Evolutionary conservation across 108 stramenopile genomes (phyloP).

Genomic region (Cyclotella atomus): DNA sequence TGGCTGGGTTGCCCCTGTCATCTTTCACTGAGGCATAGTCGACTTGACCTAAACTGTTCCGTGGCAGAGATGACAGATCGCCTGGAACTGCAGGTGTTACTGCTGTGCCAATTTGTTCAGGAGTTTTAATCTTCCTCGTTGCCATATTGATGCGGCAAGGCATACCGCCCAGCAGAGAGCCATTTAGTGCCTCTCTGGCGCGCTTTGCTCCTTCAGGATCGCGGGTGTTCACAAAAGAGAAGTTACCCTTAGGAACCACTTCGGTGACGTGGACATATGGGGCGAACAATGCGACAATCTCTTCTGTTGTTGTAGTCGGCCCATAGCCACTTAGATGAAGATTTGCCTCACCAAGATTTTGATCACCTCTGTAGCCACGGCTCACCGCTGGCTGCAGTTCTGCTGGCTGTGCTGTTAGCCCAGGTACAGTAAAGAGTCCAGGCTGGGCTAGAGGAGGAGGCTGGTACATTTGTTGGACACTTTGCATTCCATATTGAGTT

Average conservation of each 20-base stretch:
- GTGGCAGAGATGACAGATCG: slow-evolving; percentile 34
- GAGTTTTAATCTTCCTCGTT: slow-evolving; percentile 67
- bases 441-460: slow-evolving; percentile 35
- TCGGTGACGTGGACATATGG: slow-evolving; percentile 85
- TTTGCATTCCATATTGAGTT: slow-evolving; percentile 14
- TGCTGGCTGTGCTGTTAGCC: not conserved
- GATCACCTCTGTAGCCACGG: slow-evolving; percentile 58
- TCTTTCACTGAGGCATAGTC: slow-evolving; percentile 56
- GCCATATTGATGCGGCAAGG: slow-evolving; percentile 85
- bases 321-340: slow-evolving; percentile 89
- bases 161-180: slow-evolving; percentile 75
- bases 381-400: slow-evolving; percentile 4
- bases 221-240: slow-evolving; percentile 85
- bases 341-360: slow-evolving; percentile 76
- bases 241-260: slow-evolving; percentile 78
- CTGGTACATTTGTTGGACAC: slow-evolving; percentile 35
- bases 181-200: slow-evolving; percentile 78
- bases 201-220: slow-evolving; percentile 74
- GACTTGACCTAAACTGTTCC: slow-evolving; percentile 48
- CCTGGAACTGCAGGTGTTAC: slow-evolving; percentile 4
- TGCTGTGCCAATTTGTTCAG: slow-evolving; percentile 10
- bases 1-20: slow-evolving; percentile 88
- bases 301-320: slow-evolving; percentile 73
- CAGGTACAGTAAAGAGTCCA: slow-evolving; percentile 13
- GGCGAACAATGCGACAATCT: slow-evolving; percentile 76